Evolutionary conservation across 2,329 filamentous ascomycete genomes (phyloP), one percentile per base, ranked within the genome.

Genomic region (Fusarium neocosmosporiellum): DNA sequence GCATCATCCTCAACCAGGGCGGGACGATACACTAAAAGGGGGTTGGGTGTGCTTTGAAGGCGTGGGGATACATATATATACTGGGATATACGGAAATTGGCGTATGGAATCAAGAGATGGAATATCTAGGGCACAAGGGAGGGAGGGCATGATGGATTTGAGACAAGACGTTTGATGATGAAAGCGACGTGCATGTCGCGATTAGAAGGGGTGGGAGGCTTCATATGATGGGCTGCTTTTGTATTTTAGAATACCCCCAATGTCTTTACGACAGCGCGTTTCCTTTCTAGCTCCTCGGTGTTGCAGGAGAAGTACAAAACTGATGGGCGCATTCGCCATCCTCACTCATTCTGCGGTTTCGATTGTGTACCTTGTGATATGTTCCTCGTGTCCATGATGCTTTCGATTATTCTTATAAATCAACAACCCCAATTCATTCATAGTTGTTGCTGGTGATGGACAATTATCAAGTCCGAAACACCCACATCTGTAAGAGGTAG

Each of bases 1-100:
- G 95, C 80, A 93, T 97, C 72, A 72, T 78, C n/a, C 77, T 82
- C 9, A 82, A 81, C 36, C 72, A 78, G 16, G 80, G 80, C 10
- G 79, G 75, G 18, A 77, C 70, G 18, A 70, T 81, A 54, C 54
- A 69, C n/a, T 80, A 59, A 75, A 65, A 31, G 29, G 27, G 37
- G 13, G 24, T 24, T 53, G 27, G 48, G 48, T 53, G 11, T 37
- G 22, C 5, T 48, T 31, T 46, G 59, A 48, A 63, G 39, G 65
- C 27, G 54, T 37, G 57, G 18, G 29, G 41, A 46, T 48, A 46
- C 36, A 59, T 65, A 64, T 54, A 59, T 65, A 64, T 54, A 53
- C 27, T 53, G 27, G 43, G 62, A 70, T 53, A 65, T 39, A 65
- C 53, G 31, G 58, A 43, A 65, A 29, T 18, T 39, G 72, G 66